Evolutionary conservation across 2,329 filamentous ascomycete genomes (phyloP).

Genomic region (Remersonia thermophila): DNA sequence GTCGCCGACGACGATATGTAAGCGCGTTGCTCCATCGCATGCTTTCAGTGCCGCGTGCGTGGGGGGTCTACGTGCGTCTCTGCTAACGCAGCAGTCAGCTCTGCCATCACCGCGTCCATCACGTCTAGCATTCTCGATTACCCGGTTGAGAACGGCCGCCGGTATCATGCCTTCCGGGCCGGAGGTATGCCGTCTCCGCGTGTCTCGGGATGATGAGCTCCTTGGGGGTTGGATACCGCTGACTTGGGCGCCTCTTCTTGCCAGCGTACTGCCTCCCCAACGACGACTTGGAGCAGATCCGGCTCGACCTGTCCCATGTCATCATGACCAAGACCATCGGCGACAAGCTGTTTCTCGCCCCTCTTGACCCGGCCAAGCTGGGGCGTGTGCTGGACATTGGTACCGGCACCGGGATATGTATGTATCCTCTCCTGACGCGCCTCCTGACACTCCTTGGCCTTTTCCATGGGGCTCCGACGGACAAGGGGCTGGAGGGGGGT

Average conservation of each 20-base stretch:
- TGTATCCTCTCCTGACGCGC: neutral
- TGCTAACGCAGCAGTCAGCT: constrained; percentile 4
- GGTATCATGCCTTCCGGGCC: constrained; percentile 24
- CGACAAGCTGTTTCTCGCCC: constrained; percentile 20
- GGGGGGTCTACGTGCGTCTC: too few relatives aligned
- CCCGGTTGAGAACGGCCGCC: constrained; percentile 21
- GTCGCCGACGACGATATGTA: too few relatives aligned
- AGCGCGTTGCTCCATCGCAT: too few relatives aligned
- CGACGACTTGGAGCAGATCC: constrained; percentile 25
- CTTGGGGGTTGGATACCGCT: too few relatives aligned
- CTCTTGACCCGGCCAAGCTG: constrained; percentile 20
- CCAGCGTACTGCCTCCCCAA: constrained; percentile 19
- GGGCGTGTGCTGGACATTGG: constrained; percentile 31
- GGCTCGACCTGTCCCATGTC: constrained; percentile 14
- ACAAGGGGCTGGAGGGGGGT: too few relatives aligned
- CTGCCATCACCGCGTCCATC: constrained; percentile 18
- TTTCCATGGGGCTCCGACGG: too few relatives aligned
- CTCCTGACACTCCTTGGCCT: too few relatives aligned
- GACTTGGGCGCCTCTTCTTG: too few relatives aligned
- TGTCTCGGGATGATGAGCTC: too few relatives aligned
- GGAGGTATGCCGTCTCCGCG: constrained; percentile 15
- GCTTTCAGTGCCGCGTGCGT: too few relatives aligned
- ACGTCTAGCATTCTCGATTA: constrained; percentile 20
- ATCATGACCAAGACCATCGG: constrained; percentile 8
- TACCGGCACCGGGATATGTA: constrained; percentile 31